Conservation (phyloP, 2,329 filamentous ascomycete species). For the Piedraia hortae region DNA sequence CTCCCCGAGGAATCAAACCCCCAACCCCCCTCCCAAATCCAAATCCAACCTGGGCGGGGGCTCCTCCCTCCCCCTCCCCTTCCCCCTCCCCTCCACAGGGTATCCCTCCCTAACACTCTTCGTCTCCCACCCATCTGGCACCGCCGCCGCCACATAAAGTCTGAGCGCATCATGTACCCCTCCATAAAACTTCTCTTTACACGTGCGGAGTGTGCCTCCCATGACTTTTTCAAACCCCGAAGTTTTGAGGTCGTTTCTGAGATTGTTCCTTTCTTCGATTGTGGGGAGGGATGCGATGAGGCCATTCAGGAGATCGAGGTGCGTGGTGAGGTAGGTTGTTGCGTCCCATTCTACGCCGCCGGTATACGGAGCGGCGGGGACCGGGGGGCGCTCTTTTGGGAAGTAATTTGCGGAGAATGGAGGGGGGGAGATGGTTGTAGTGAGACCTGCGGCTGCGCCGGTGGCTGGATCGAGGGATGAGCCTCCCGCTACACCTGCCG, state of each 20-base stretch:
- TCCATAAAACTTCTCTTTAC: constrained; percentile 94
- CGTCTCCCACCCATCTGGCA: constrained; percentile 70
- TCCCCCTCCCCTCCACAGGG: constrained; percentile 15
- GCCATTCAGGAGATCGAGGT: constrained; percentile 79
- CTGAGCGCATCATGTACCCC: constrained; percentile 69
- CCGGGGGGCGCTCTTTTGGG: constrained; percentile 60
- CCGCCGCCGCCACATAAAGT: constrained; percentile 70
- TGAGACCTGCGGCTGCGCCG: constrained; percentile 5
- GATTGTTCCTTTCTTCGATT: constrained; percentile 38
- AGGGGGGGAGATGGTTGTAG: no score
- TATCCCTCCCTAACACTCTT: constrained; percentile 53
- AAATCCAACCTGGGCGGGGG: no score
- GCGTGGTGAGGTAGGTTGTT: constrained; percentile 80
- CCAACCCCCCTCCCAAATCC: no score
- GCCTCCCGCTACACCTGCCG: no score
- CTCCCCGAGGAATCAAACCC: no score
- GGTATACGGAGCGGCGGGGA: constrained; percentile 83
- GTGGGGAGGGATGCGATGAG: constrained; percentile 59
- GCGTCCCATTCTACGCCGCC: constrained; percentile 97
- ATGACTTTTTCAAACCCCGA: constrained; percentile 82
- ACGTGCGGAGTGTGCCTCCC: constrained; percentile 58
- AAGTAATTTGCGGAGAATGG: constrained; percentile 45
- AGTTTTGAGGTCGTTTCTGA: constrained; percentile 51
- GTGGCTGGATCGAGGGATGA: constrained; percentile 1
- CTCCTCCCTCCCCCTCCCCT: constrained; percentile 8